These are phyloP conservation scores for Chlorella variabilis DNA, from an alignment of 163 green algal genomes.

Conservation along the genomic window DNA sequence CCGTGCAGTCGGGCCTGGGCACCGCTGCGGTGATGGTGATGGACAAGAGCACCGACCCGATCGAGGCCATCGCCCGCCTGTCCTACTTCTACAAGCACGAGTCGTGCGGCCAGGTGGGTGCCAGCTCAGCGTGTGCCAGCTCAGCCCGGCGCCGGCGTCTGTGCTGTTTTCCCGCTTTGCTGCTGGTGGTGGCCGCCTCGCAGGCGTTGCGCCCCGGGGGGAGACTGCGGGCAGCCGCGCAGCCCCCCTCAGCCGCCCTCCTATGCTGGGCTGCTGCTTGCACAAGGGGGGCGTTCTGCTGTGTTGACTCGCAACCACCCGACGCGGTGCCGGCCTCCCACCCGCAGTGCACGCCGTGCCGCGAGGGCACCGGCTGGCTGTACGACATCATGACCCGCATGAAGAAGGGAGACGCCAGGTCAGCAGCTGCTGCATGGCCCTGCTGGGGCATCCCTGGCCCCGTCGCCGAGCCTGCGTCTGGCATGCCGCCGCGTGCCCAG, in stretches of 20 bases:
- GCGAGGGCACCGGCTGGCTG: conserved; percentile 97
- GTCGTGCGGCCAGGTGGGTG: conserved; percentile 26
- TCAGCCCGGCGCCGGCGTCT: not conserved
- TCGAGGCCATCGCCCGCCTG: conserved; percentile 97
- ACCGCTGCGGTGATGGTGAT: conserved; percentile 94
- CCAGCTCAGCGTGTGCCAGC: not conserved
- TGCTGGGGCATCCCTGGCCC: too few relatives aligned
- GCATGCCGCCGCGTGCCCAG: too few relatives aligned
- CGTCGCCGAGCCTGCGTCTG: too few relatives aligned
- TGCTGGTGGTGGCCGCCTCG: too few relatives aligned
- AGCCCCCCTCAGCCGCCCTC: too few relatives aligned
- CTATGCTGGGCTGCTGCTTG: too few relatives aligned
- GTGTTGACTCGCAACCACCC: too few relatives aligned
- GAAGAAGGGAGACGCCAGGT: conserved; percentile 86
- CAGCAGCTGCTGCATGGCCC: not conserved
- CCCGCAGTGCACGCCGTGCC: conserved; percentile 99
- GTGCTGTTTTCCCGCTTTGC: conserved; percentile 3
- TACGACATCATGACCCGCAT: conserved; percentile 98
- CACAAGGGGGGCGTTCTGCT: too few relatives aligned
- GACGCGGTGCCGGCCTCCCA: too few relatives aligned
- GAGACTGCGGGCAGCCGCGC: too few relatives aligned
- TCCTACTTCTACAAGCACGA: conserved; percentile 98
- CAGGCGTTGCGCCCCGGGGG: too few relatives aligned
- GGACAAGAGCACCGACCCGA: conserved; percentile 97
- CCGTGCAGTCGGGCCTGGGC: conserved; percentile 83